Percentiles rank a stretch among this genome's conserved stretches.
These are phyloP conservation scores for Lachnellula willkommii DNA, from an alignment of 2,329 filamentous ascomycete genomes.

Conservation along the genomic window DNA sequence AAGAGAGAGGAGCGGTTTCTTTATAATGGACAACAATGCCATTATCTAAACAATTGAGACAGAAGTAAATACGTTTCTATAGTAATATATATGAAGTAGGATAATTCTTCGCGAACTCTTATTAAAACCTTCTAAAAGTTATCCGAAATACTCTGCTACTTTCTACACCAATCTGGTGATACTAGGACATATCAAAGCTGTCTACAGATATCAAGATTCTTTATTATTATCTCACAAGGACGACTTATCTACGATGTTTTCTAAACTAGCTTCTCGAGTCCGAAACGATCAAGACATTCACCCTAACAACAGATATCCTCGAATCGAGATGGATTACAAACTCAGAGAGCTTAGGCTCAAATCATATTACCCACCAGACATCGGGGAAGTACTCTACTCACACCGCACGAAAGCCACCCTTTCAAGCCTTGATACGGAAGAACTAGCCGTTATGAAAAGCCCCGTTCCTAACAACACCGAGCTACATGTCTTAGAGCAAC, in stretches of 20 bases:
- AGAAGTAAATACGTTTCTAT: too few species aligned
- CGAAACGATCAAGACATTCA: neutral
- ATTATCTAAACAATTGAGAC: too few species aligned
- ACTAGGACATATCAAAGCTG: too few species aligned
- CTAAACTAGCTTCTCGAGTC: neutral
- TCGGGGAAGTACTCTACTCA: neutral
- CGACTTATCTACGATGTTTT: neutral
- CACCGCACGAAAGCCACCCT: neutral
- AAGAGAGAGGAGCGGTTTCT: too few species aligned
- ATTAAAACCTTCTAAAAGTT: too few species aligned
- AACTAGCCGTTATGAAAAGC: neutral
- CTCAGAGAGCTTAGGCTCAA: neutral
- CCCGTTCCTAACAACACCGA: neutral
- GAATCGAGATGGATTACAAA: neutral
- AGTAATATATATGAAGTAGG: too few species aligned
- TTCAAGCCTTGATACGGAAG: neutral
- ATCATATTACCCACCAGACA: neutral
- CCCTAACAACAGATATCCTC: neutral
- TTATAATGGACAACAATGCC: too few species aligned
- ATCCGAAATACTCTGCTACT: too few species aligned
- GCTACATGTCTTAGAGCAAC: neutral
- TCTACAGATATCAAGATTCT: too few species aligned
- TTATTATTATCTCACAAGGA: too few species aligned
- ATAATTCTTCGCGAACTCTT: too few species aligned
- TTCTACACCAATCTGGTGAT: too few species aligned